Evolutionary conservation across 495 filamentous ascomycete genomes (phyloP).

Genomic region (Penicillium canariense): DNA sequence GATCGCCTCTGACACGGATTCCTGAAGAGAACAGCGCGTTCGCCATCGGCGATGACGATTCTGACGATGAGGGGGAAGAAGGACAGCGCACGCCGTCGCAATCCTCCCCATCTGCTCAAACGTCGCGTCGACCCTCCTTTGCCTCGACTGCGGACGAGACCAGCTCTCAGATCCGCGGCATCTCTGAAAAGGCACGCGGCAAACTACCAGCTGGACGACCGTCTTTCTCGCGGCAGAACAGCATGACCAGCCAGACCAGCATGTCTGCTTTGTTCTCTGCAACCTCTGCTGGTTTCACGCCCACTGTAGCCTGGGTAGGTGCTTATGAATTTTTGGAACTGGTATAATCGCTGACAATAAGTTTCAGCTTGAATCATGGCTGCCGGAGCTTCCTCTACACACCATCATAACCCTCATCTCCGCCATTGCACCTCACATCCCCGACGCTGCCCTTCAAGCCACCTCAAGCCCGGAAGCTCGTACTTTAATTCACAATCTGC

Average conservation of each 20-base stretch:
- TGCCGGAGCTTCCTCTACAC: constrained; percentile 87
- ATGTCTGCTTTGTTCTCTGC: constrained; percentile 55
- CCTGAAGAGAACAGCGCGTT: constrained; percentile 79
- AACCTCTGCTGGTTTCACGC: constrained; percentile 63
- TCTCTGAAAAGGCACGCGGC: constrained; percentile 96
- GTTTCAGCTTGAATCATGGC: constrained; percentile 85
- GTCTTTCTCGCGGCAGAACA: constrained; percentile 88
- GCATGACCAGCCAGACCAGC: constrained; percentile 76
- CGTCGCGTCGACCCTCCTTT: constrained; percentile 68
- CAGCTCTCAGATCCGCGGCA: constrained; percentile 82
- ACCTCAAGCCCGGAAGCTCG: constrained; percentile 36
- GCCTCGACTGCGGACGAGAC: constrained; percentile 75
- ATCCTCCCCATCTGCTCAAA: constrained; percentile 67
- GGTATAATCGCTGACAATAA: constrained; percentile 9
- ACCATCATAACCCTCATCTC: constrained; percentile 80
- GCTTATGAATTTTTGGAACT: neutral
- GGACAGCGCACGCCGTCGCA: constrained; percentile 62
- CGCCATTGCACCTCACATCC: constrained; percentile 48
- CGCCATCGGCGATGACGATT: constrained; percentile 86
- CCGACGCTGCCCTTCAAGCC: constrained; percentile 37
- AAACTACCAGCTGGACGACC: constrained; percentile 90
- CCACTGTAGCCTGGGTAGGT: constrained; percentile 70
- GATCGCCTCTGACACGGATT: constrained; percentile 68
- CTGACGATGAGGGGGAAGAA: constrained; percentile 64
- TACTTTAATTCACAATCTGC: constrained; percentile 47